These are phyloP conservation scores for Tetradesmus obliquus DNA, from an alignment of 139 green algal species.

Conservation along the genomic window DNA sequence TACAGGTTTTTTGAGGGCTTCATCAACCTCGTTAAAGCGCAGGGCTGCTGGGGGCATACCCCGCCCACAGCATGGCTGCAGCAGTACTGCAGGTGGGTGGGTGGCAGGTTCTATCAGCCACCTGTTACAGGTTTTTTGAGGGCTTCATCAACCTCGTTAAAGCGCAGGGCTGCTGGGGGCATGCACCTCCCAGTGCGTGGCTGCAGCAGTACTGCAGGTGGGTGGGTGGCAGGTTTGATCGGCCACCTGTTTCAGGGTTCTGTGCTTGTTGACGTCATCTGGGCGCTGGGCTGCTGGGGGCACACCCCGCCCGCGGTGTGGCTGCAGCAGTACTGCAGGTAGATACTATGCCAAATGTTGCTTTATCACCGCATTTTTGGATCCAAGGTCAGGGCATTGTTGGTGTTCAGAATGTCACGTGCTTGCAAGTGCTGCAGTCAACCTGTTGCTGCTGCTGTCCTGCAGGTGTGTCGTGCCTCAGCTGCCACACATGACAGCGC, in stretches of 20 bases:
- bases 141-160: slow-evolving; percentile 19
- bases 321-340: slow-evolving; percentile 39
- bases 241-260: not conserved
- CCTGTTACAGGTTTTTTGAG: not conserved
- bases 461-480: slow-evolving; percentile 32
- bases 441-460: not conserved
- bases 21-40: slow-evolving; percentile 41
- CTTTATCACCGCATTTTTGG: too few relatives aligned
- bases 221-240: not conserved
- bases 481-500: slow-evolving; percentile 23
- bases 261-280: too few relatives aligned
- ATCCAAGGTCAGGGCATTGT: too few relatives aligned
- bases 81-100: slow-evolving; percentile 17
- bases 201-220: slow-evolving; percentile 41
- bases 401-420: too few relatives aligned
- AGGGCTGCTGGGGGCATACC: slow-evolving; percentile 30
- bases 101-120: not conserved
- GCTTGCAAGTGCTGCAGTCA: not conserved
- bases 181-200: slow-evolving; percentile 42
- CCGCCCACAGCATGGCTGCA: slow-evolving; percentile 47
- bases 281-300: slow-evolving; percentile 45
- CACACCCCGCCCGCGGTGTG: slow-evolving; percentile 41
- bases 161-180: slow-evolving; percentile 43
- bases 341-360: too few relatives aligned
- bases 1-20: not conserved